Evolutionary conservation across 108 stramenopile species (phyloP).

Genomic region (Poteriospumella lacustris): DNA sequence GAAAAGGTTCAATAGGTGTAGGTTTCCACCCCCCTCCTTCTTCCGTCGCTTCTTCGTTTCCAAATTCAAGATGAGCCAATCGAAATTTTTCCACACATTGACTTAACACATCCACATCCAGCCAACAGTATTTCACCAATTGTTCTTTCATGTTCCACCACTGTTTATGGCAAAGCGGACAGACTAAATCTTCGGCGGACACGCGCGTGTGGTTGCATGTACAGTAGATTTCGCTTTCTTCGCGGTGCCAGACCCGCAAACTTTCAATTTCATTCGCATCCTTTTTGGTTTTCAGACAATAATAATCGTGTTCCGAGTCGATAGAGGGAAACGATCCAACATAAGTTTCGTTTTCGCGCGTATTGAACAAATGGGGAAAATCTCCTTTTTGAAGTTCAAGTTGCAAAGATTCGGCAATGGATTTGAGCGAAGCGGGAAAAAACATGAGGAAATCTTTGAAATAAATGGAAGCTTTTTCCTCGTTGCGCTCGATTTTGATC

Average conservation of each 20-base stretch:
- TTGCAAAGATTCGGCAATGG: slow-evolving; percentile 2
- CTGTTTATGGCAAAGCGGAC: slow-evolving; percentile 6
- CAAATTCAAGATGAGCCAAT: slow-evolving; percentile 8
- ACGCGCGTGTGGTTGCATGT: slow-evolving; percentile 6
- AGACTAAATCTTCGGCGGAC: slow-evolving; percentile 6
- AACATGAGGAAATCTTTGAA: slow-evolving; percentile 8
- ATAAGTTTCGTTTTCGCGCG: slow-evolving; percentile 7
- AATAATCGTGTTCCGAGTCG: slow-evolving; percentile 2
- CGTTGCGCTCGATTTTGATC: slow-evolving; percentile 6
- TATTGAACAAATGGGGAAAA: slow-evolving; percentile 8
- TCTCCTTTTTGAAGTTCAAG: slow-evolving; percentile 8
- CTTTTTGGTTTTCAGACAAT: slow-evolving; percentile 8
- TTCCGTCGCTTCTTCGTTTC: slow-evolving; percentile 6
- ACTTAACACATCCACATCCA: slow-evolving; percentile 7
- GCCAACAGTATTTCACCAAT: slow-evolving; percentile 7
- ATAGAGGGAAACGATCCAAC: neutral
- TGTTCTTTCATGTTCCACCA: slow-evolving; percentile 7
- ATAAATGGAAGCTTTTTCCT: slow-evolving; percentile 8
- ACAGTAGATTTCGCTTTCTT: slow-evolving; percentile 8
- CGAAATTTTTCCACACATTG: slow-evolving; percentile 8
- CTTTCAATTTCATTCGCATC: slow-evolving; percentile 8
- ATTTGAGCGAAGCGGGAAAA: slow-evolving; percentile 7
- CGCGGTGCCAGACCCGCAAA: slow-evolving; percentile 5
- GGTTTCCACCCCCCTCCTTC: slow-evolving; percentile 5
- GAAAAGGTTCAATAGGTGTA: slow-evolving; percentile 8